A percentile compares a stretch with the other conserved stretches of the same genome.
Conservation (phyloP, 345 rosid species). For the Conringia planisiliqua region DNA sequence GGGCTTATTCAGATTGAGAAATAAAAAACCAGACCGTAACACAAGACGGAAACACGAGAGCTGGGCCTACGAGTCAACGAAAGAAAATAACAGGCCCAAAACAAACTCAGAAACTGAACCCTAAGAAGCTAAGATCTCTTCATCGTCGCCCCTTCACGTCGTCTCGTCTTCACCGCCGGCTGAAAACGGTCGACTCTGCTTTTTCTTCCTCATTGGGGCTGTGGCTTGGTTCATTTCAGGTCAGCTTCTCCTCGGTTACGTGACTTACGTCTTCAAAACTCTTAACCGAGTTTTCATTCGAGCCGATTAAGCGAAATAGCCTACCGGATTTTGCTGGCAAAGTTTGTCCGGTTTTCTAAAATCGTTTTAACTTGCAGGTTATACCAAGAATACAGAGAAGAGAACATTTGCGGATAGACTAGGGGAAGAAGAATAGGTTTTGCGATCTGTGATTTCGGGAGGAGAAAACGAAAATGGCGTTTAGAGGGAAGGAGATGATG, state of each 20-base stretch:
- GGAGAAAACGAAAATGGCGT: conserved; percentile 51
- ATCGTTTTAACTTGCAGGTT: neutral
- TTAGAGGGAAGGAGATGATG: conserved; percentile 84
- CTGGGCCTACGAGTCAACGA: neutral
- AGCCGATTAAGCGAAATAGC: neutral
- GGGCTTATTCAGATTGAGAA: neutral
- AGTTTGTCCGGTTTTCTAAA: neutral
- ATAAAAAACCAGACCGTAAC: conserved; percentile 6
- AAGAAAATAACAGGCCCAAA: conserved; percentile 1
- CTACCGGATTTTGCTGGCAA: neutral
- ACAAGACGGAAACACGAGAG: neutral
- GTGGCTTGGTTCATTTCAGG: neutral
- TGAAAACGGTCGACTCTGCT: neutral
- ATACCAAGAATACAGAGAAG: neutral
- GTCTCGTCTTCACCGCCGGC: conserved; percentile 4
- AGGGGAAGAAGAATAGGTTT: neutral
- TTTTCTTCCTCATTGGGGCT: neutral
- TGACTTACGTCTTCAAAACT: neutral
- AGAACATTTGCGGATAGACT: conserved; percentile 14
- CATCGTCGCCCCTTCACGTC: conserved; percentile 4
- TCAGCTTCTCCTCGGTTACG: neutral
- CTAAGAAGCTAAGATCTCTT: neutral
- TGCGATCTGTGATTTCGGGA: neutral
- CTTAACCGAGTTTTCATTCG: neutral
- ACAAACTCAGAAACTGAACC: conserved; percentile 6